Base-by-base conservation (phyloP, 306 rosid species). In the Fagus sylvatica region DNA sequence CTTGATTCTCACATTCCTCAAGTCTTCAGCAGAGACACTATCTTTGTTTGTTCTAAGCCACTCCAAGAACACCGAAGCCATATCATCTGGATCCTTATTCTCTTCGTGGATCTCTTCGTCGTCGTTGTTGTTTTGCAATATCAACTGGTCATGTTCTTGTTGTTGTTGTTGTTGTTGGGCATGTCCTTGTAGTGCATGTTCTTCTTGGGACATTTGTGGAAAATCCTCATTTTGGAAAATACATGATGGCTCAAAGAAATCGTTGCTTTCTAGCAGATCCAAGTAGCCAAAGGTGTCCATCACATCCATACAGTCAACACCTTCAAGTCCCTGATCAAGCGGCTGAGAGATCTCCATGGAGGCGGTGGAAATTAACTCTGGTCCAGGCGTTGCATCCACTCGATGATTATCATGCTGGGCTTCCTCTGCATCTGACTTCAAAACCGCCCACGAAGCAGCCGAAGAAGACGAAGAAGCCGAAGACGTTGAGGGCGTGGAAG, bases 11-110 rank as follows among this genome's bases (percentile, higher is more conserved):
- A 95, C 99, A 37, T 57, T 93, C 72, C 99, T 90, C 87, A 95
- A 76, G 33, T 95, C 99, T 22, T 86, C 94, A 0, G 98, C 99
- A 0, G 99, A 95, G 4, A 95, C 96, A 7, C 84, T 88, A 33
- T 95, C 99, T 75, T 81, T 86, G 72, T 95, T 95, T 1, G 84
- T 75, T 75, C 90, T 88, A 6, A 95, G 86, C 99, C 99, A 95
- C 39, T 95, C 98, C 87, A 95, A 80, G 82, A 95, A 93, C 80
- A 95, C 94, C 22, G n/a, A 79, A 39, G 90, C 90, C 98, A 95
- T 89, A 19, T 93, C 99, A 37, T 88, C 90, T 9, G 62, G 71
- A 40, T 51, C 78, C 62, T 53, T 22, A 61, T 11, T 67, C 68
- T 78, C 71, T 42, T 62, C 73, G 2, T 75, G 61, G 28, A 33